Evolutionary conservation across 768 basidiomycete genomes (phyloP).

Genomic region (Psilocybe cyanescens): DNA sequence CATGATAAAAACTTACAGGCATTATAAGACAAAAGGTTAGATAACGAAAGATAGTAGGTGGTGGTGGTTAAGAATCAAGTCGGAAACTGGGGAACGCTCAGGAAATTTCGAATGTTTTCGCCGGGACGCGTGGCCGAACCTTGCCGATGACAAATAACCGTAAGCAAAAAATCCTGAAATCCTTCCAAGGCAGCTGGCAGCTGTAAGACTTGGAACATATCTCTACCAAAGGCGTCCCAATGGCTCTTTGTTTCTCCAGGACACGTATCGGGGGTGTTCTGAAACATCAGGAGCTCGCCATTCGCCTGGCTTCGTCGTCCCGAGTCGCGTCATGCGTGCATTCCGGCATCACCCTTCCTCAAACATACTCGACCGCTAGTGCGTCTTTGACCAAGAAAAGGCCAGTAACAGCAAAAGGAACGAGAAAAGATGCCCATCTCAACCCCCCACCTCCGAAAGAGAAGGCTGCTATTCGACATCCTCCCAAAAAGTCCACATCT

Average conservation of each 20-base stretch:
- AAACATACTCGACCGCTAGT: conserved; percentile 22
- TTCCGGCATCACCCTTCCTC: conserved; percentile 4
- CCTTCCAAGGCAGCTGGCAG: not conserved
- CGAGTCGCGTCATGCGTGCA: conserved; percentile 6
- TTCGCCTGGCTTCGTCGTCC: conserved; percentile 16
- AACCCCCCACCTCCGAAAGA: conserved; percentile 6
- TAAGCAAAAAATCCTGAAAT: conserved; percentile 16
- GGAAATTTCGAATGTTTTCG: conserved; percentile 27
- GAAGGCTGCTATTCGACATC: conserved; percentile 2
- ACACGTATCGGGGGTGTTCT: conserved; percentile 17
- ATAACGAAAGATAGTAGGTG: conserved; percentile 15
- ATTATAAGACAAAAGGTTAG: conserved; percentile 27
- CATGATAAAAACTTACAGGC: conserved; percentile 37
- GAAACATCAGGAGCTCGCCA: conserved; percentile 10
- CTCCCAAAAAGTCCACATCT: conserved; percentile 16
- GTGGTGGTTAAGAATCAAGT: conserved; percentile 34
- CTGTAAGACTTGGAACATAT: conserved; percentile 9
- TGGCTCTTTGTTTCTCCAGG: conserved; percentile 22
- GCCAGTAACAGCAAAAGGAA: conserved; percentile 18
- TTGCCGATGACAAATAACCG: conserved; percentile 28
- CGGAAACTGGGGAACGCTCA: conserved; percentile 15
- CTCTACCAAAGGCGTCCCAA: conserved; percentile 2
- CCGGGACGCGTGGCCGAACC: conserved; percentile 33
- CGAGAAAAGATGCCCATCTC: conserved; percentile 14
- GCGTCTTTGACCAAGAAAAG: conserved; percentile 15